Percentiles rank a stretch among this genome's conserved stretches.
Evolutionary conservation across 2,329 filamentous ascomycete genomes (phyloP).

Genomic region (Penicillium sp.): DNA sequence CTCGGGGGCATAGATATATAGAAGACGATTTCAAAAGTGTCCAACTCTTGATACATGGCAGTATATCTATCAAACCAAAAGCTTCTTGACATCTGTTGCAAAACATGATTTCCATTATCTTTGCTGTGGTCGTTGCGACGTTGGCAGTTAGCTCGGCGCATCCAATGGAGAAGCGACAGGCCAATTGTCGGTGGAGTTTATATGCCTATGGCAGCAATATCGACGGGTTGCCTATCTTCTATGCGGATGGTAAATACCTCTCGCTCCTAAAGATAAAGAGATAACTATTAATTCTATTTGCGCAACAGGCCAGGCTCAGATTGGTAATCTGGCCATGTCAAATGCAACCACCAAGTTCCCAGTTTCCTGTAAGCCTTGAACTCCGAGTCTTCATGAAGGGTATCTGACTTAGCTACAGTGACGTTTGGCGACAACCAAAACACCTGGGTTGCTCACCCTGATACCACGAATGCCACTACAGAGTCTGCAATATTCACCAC

Average conservation of each 20-base stretch:
- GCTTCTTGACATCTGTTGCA: not conserved
- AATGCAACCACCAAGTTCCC: constrained; percentile 7
- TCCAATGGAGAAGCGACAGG: constrained; percentile 1
- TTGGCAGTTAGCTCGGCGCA: not conserved
- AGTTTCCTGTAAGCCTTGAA: not conserved
- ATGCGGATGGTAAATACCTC: constrained; percentile 3
- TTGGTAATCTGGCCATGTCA: constrained; percentile 4
- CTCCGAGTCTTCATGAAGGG: not conserved
- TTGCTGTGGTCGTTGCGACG: not conserved
- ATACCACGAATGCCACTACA: not conserved
- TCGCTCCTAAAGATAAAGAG: too few relatives aligned
- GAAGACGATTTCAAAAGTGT: not conserved
- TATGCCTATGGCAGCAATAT: constrained; percentile 1
- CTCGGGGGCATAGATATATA: not conserved
- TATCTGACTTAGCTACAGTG: not conserved
- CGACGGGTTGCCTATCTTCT: not conserved
- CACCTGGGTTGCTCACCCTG: not conserved
- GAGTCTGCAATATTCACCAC: not conserved
- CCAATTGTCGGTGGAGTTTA: not conserved
- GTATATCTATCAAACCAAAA: not conserved
- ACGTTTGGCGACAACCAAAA: not conserved
- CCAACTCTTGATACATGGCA: not conserved
- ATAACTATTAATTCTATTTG: not conserved
- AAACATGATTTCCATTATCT: not conserved
- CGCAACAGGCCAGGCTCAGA: constrained; percentile 6